Evolutionary conservation across 495 filamentous ascomycete genomes (phyloP).

Genomic region (Aspergillus affinis): DNA sequence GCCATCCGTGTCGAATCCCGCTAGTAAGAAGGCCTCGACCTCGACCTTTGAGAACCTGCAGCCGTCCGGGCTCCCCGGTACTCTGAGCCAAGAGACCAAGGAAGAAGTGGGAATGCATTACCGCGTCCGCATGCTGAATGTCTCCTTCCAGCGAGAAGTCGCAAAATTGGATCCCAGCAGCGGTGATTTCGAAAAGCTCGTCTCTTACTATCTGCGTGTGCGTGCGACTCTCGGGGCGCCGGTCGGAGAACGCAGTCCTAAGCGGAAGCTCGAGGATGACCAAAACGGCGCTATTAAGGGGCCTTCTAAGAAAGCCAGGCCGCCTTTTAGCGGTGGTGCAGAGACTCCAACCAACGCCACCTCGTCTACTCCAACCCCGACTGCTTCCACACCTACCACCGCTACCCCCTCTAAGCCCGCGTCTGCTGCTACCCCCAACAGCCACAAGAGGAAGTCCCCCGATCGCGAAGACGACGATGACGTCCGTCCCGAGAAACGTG

Average conservation of each 20-base stretch:
- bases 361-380: slow-evolving; percentile 7
- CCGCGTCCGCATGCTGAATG: slow-evolving; percentile 33
- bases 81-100: slow-evolving; percentile 17
- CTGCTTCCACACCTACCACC: background rate
- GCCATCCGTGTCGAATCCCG: background rate
- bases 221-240: slow-evolving; percentile 37
- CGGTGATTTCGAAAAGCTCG: slow-evolving; percentile 31
- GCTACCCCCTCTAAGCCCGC: background rate
- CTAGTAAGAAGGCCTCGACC: slow-evolving; percentile 2
- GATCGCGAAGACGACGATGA: slow-evolving; percentile 17
- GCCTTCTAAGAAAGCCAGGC: slow-evolving; percentile 21
- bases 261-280: slow-evolving; percentile 23
- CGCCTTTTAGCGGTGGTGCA: slow-evolving; percentile 1
- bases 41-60: slow-evolving; percentile 18
- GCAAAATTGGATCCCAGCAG: slow-evolving; percentile 26
- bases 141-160: slow-evolving; percentile 34
- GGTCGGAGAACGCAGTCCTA: slow-evolving; percentile 15
- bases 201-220: slow-evolving; percentile 37
- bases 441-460: slow-evolving; percentile 20
- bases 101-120: slow-evolving; percentile 23
- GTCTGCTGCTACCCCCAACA: background rate
- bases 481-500: slow-evolving; percentile 21
- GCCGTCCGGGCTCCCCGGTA: slow-evolving; percentile 18
- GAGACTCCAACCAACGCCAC: slow-evolving; percentile 13
- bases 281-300: background rate